Evolutionary conservation across 192 early-diverging fungal genomes (phyloP).

Genomic region (Mortierella claussenii): DNA sequence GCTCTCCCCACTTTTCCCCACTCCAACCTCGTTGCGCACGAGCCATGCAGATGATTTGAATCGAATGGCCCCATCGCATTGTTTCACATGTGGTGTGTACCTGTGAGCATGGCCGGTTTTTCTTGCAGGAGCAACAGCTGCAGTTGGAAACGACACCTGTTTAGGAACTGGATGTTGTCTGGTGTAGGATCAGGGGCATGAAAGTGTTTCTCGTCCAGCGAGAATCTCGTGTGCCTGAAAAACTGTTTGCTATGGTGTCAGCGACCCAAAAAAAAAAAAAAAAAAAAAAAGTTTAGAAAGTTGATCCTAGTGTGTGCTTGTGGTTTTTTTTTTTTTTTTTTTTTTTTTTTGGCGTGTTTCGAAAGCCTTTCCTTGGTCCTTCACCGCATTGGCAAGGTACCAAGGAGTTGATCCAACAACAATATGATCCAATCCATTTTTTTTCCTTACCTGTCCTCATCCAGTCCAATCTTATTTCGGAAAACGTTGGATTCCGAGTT

Average conservation of each 20-base stretch:
- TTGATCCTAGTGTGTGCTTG: too few relatives aligned
- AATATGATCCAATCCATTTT: too few relatives aligned
- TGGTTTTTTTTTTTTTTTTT: too few relatives aligned
- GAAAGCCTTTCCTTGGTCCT: too few relatives aligned
- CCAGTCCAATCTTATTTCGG: slow-evolving; percentile 40
- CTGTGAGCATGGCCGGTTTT: background rate
- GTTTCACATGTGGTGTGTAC: too few relatives aligned
- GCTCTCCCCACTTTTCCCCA: too few relatives aligned
- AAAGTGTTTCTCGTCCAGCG: slow-evolving; percentile 15
- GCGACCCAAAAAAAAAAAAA: background rate
- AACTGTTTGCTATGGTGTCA: slow-evolving; percentile 33
- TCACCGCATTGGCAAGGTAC: too few relatives aligned
- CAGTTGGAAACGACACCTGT: slow-evolving; percentile 25
- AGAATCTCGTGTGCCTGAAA: slow-evolving; percentile 34
- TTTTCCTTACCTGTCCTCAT: slow-evolving; percentile 41
- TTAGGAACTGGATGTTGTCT: slow-evolving; percentile 7
- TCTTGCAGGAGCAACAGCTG: slow-evolving; percentile 10
- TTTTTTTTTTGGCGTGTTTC: too few relatives aligned
- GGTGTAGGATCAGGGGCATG: slow-evolving; percentile 21
- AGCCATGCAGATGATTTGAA: too few relatives aligned
- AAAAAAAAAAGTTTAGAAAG: background rate
- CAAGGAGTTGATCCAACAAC: too few relatives aligned
- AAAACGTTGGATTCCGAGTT: slow-evolving; percentile 48
- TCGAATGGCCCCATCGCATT: too few relatives aligned
- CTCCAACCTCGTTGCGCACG: too few relatives aligned